Percentiles rank a stretch among this genome's conserved stretches.
phyloP scores from a whole-genome alignment of 352 stramenopile species.

The Pythium monospermum region DNA sequence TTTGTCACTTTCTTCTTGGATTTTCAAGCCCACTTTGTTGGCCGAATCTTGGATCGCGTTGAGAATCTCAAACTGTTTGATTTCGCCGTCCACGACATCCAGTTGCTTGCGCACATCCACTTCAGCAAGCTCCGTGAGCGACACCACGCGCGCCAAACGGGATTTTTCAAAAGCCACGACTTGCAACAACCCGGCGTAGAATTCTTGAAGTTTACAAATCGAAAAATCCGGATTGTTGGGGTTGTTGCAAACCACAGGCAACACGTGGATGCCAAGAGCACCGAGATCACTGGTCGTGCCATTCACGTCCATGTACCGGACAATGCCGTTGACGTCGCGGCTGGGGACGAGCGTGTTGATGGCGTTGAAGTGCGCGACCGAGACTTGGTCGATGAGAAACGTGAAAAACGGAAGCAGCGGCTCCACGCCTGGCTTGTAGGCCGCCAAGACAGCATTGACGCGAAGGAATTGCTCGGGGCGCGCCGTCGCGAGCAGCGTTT shows the following conservation, averaged over 20 bases:
- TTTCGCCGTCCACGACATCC: slow-evolving; percentile 10
- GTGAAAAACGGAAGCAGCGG: slow-evolving; percentile 12
- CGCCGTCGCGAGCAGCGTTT: background rate
- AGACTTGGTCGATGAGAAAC: slow-evolving; percentile 17
- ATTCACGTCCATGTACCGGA: slow-evolving; percentile 9
- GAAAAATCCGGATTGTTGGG: slow-evolving; percentile 12
- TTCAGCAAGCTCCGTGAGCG: slow-evolving; percentile 2
- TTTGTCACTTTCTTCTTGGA: background rate
- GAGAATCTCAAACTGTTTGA: slow-evolving; percentile 8
- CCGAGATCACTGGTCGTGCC: slow-evolving; percentile 11
- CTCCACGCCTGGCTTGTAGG: background rate
- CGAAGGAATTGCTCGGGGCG: background rate
- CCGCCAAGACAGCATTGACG: background rate
- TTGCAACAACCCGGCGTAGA: slow-evolving; percentile 10
- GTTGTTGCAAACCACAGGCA: slow-evolving; percentile 12
- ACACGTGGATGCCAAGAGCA: background rate
- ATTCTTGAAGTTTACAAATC: slow-evolving; percentile 18
- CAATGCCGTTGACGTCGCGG: slow-evolving; percentile 11
- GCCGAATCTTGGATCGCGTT: slow-evolving; percentile 2
- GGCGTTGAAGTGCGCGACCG: slow-evolving; percentile 9
- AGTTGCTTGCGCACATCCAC: slow-evolving; percentile 12
- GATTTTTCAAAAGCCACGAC: slow-evolving; percentile 6
- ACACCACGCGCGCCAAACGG: background rate
- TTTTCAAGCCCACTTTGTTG: slow-evolving; percentile 10
- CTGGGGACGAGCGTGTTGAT: slow-evolving; percentile 12